Conservation (phyloP, 306 rosid genomes). For the Rubus idaeus region DNA sequence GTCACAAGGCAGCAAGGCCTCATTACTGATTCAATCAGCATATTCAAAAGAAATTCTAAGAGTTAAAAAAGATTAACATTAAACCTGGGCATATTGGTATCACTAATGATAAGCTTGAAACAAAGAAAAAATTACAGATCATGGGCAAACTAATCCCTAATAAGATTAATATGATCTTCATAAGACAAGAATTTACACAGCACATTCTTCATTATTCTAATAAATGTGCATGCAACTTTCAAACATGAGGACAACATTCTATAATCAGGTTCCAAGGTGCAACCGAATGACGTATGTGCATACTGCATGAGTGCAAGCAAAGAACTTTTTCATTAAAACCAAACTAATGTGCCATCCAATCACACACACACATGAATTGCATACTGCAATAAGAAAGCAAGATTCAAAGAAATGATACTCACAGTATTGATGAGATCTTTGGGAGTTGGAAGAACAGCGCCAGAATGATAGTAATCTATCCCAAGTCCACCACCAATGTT, state of each 20-base stretch:
- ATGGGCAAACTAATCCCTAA: background rate
- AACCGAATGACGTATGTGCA: background rate
- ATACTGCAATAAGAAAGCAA: background rate
- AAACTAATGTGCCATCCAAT: background rate
- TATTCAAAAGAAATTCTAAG: background rate
- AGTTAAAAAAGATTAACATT: too few relatives aligned
- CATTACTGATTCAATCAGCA: background rate
- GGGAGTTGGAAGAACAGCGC: constrained; percentile 80
- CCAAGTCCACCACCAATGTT: constrained; percentile 98
- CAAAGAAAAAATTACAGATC: background rate
- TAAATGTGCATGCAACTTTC: background rate
- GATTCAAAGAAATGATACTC: constrained; percentile 28
- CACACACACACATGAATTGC: background rate
- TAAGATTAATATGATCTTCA: background rate
- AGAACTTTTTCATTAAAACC: background rate
- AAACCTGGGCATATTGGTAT: background rate
- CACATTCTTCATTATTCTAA: background rate
- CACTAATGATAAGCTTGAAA: background rate
- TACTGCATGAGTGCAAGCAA: background rate
- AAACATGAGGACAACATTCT: background rate
- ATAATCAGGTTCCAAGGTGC: background rate
- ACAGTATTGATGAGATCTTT: constrained; percentile 89
- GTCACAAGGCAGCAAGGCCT: background rate
- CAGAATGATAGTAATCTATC: constrained; percentile 86
- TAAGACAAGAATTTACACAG: background rate